phyloP scores from a whole-genome alignment of 805 yeast species.

The Cyberlindnera xylosilytica region DNA sequence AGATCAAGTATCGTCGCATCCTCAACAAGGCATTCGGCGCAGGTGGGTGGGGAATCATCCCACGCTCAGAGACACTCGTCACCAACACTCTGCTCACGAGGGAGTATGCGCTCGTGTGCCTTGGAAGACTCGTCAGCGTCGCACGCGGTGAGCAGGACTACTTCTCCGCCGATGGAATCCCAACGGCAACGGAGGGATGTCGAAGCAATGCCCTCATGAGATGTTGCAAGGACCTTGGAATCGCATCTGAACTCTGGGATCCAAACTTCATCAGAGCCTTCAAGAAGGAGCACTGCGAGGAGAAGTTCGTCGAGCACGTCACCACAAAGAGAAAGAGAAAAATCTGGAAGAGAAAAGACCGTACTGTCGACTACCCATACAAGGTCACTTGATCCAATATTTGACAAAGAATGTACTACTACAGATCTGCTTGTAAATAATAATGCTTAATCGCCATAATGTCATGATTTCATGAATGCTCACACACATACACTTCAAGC shows the following conservation, averaged over 20 bases:
- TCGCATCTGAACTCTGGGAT: constrained; percentile 97
- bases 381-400: constrained; percentile 38
- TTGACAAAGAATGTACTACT: no score
- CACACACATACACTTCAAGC: no score
- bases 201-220: constrained; percentile 96
- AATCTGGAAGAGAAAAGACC: constrained; percentile 88
- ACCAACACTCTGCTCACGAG: constrained; percentile 76
- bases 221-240: constrained; percentile 95
- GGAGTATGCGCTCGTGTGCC: constrained; percentile 84
- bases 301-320: constrained; percentile 81
- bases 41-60: constrained; percentile 98
- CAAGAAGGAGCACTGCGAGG: constrained; percentile 67
- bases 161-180: constrained; percentile 79
- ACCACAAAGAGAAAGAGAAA: constrained; percentile 82
- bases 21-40: constrained; percentile 93
- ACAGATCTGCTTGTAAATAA: not conserved
- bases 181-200: constrained; percentile 97
- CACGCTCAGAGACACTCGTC: constrained; percentile 79
- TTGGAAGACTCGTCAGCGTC: constrained; percentile 84
- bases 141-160: constrained; percentile 97
- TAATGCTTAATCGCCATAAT: no score
- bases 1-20: constrained; percentile 89
- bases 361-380: constrained; percentile 82
- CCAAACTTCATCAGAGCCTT: constrained; percentile 78
- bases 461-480: no score